Percentiles rank a stretch among this genome's conserved stretches.
Evolutionary conservation across 805 yeast species (phyloP).

Genomic region (Blastobotrys mokoenaii): DNA sequence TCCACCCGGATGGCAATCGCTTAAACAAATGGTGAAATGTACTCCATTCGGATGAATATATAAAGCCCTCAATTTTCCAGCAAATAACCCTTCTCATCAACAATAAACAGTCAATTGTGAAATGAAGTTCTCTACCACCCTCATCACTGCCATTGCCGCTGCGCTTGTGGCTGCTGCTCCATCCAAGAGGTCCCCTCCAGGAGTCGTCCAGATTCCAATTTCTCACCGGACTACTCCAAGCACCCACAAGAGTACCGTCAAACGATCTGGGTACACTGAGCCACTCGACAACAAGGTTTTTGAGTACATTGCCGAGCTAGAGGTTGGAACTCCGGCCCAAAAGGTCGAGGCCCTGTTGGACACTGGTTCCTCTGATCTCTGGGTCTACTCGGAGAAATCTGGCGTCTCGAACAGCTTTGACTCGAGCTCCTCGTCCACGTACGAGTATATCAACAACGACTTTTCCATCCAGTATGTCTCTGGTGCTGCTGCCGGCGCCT

Average conservation of each 20-base stretch:
- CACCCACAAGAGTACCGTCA: neutral
- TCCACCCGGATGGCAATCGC: too few relatives aligned
- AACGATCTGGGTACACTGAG: neutral
- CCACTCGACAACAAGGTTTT: constrained; percentile 3
- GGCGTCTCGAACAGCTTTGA: constrained; percentile 3
- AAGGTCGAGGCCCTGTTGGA: constrained; percentile 35
- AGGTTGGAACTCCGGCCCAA: constrained; percentile 39
- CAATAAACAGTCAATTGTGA: constrained; percentile 1
- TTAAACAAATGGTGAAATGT: too few relatives aligned
- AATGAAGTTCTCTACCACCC: constrained; percentile 10
- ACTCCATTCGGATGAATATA: too few relatives aligned
- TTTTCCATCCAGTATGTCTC: constrained; percentile 14
- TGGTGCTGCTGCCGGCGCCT: constrained; percentile 35
- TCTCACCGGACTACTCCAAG: neutral
- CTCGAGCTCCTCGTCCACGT: constrained; percentile 17
- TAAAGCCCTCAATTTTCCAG: too few relatives aligned
- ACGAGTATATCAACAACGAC: constrained; percentile 7
- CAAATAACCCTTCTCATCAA: constrained; percentile 31
- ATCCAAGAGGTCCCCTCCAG: neutral
- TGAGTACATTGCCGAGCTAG: constrained; percentile 14
- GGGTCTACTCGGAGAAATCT: constrained; percentile 30
- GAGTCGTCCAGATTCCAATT: neutral
- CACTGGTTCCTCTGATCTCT: constrained; percentile 43
- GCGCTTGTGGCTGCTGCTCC: neutral
- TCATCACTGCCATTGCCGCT: constrained; percentile 8